phyloP scores from a whole-genome alignment of 2,329 filamentous ascomycete genomes.

The Stachybotrys elegans region DNA sequence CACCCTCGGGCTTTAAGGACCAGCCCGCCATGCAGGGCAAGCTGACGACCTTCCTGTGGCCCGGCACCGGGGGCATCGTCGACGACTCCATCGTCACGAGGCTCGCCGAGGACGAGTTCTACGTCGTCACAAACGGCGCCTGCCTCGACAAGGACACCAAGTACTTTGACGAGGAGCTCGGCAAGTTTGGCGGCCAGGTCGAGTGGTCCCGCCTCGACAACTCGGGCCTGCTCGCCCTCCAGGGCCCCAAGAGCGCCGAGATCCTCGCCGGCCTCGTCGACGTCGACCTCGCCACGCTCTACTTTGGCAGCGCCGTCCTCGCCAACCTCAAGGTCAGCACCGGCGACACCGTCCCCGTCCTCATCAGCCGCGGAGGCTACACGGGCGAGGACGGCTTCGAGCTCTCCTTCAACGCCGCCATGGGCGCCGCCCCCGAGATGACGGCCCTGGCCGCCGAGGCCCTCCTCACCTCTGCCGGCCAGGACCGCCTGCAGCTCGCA shows the following conservation, averaged over 20 bases:
- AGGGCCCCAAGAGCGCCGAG: constrained; percentile 72
- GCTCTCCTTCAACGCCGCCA: constrained; percentile 65
- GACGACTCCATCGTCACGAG: constrained; percentile 91
- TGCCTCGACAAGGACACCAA: constrained; percentile 83
- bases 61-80: constrained; percentile 80
- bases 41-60: constrained; percentile 78
- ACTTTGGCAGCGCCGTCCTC: constrained; percentile 74
- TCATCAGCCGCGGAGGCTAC: constrained; percentile 88
- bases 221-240: constrained; percentile 79
- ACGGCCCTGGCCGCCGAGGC: constrained; percentile 58
- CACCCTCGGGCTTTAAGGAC: constrained; percentile 65
- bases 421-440: constrained; percentile 29
- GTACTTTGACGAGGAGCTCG: constrained; percentile 69
- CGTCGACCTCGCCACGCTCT: constrained; percentile 60
- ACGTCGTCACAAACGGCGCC: constrained; percentile 92
- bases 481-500: constrained; percentile 65
- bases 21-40: constrained; percentile 67
- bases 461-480: constrained; percentile 60
- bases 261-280: constrained; percentile 62
- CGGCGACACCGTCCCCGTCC: constrained; percentile 33
- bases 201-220: constrained; percentile 66
- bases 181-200: constrained; percentile 46
- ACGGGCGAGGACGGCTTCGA: constrained; percentile 98
- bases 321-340: constrained; percentile 59
- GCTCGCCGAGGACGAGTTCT: constrained; percentile 70